Conservation (phyloP, 2,329 filamentous ascomycete genomes). For the Phyllosticta citribraziliensis region DNA sequence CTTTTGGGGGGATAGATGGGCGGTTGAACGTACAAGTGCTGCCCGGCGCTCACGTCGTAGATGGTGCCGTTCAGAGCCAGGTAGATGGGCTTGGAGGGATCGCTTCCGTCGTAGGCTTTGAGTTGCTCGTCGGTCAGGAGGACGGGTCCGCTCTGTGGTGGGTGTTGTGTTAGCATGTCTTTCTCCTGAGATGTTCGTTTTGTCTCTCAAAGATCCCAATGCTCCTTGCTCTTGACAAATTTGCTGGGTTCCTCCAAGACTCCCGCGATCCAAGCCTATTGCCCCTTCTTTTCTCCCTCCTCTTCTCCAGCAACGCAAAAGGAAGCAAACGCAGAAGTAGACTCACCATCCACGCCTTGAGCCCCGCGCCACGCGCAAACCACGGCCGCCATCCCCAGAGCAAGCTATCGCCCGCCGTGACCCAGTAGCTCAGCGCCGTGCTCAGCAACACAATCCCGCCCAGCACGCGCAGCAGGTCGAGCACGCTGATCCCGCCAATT, state of each 20-base stretch:
- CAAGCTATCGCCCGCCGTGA: slow-evolving; percentile 51
- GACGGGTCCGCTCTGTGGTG: slow-evolving; percentile 44
- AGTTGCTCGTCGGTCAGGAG: slow-evolving; percentile 69
- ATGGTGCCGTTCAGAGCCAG: slow-evolving; percentile 81
- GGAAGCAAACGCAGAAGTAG: background rate
- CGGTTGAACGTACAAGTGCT: slow-evolving; percentile 15
- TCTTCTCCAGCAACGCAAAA: background rate
- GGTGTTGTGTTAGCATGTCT: background rate
- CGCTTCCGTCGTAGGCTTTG: slow-evolving; percentile 63
- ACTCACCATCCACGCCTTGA: slow-evolving; percentile 24
- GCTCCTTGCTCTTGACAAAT: no score
- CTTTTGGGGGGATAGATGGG: background rate
- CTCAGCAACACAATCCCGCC: slow-evolving; percentile 57
- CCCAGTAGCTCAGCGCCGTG: slow-evolving; percentile 63
- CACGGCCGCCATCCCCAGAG: slow-evolving; percentile 30
- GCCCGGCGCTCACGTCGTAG: slow-evolving; percentile 66
- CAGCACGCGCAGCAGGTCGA: slow-evolving; percentile 62
- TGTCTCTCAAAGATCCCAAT: no score
- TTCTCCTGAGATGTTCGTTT: background rate
- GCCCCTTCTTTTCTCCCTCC: background rate
- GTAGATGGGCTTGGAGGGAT: slow-evolving; percentile 70
- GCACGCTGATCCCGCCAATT: slow-evolving; percentile 28
- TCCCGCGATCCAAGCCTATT: background rate
- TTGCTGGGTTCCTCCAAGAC: background rate
- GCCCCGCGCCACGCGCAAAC: slow-evolving; percentile 27